Evolutionary conservation across 2,329 filamentous ascomycete species (phyloP), one percentile per base, ranked within the genome.

Genomic region (Sclerotinia subarctica): DNA sequence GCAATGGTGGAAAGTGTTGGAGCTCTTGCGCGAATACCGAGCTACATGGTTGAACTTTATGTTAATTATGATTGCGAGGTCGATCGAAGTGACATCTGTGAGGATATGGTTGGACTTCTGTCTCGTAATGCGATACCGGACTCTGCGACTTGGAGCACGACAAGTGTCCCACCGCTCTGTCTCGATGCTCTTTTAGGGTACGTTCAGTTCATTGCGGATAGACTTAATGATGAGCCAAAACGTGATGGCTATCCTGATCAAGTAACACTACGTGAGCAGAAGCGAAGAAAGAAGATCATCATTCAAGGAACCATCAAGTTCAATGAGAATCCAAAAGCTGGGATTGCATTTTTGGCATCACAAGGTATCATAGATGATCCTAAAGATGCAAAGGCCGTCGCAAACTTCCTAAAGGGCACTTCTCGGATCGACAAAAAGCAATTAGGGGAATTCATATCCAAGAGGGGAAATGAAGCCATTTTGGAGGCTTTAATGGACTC

Each of bases 1-100:
- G 94, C 95, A 44, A 99, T 99, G 95, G 93, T 99, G 5, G 95
- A 99, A 80, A 96, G 92, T 74, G 90, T 99, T 56, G 94, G 94
- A 47, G 93, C 94, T 66, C 82, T 99, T 69, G 92, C 93, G 49
- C 87, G 96, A 53, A 97, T 99, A 83, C 93, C 95, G 0, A 94
- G 89, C 53, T 99, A 96, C 77, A 93, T 98, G 88, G 88, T 91
- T 15, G 96, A 99, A 78, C 84, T 99, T 10, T 99, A 97, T 77
- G 88, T 98, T 79, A 99, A 99, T 79, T 99, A 98, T 77, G 95
- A 99, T 78, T 99, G 94, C 76, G 94, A 98, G 76, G 89, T 93
- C 64, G 92, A 99, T 76, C 87, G 94, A 62, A 90, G 89, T 64
- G 95, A 99, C 80, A 81, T 99, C 6, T 99, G 95, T 76, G 92